Conservation (phyloP, 78 protist species). For the Guillardia theta region DNA sequence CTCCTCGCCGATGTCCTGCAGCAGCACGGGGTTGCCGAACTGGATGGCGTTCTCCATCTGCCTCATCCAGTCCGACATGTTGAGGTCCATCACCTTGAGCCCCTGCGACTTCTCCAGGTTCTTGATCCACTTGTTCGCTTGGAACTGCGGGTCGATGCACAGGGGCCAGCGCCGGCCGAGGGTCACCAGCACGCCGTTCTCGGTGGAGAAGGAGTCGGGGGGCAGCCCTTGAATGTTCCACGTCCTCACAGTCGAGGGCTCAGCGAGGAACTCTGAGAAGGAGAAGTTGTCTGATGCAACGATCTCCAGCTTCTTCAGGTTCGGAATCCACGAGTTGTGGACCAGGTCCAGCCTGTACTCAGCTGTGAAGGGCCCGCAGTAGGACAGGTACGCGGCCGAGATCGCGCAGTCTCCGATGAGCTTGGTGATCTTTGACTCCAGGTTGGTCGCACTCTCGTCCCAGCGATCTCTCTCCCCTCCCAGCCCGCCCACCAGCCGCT, state of each 20-base stretch:
- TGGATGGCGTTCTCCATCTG: conserved; percentile 75
- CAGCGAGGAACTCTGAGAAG: conserved; percentile 52
- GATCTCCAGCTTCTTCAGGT: not conserved
- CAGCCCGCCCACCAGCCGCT: conserved; percentile 49
- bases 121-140: conserved; percentile 85
- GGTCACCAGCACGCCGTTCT: conserved; percentile 79
- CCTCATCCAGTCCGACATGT: conserved; percentile 46
- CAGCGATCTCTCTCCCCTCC: conserved; percentile 57
- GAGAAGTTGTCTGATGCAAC: conserved; percentile 40
- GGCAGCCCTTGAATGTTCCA: conserved; percentile 82
- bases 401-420: conserved; percentile 43
- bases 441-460: not conserved
- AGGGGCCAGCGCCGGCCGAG: conserved; percentile 80
- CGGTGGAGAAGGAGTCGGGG: conserved; percentile 72
- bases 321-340: not conserved
- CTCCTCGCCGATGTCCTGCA: conserved; percentile 75
- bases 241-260: conserved; percentile 62
- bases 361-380: conserved; percentile 52
- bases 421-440: not conserved
- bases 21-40: conserved; percentile 81
- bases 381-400: conserved; percentile 47
- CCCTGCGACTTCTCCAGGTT: conserved; percentile 57
- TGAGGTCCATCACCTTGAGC: conserved; percentile 35
- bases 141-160: conserved; percentile 89
- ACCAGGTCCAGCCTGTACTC: conserved; percentile 44